These are phyloP conservation scores for Starmerella stellata DNA, from an alignment of 805 yeast genomes.

Conservation along the genomic window DNA sequence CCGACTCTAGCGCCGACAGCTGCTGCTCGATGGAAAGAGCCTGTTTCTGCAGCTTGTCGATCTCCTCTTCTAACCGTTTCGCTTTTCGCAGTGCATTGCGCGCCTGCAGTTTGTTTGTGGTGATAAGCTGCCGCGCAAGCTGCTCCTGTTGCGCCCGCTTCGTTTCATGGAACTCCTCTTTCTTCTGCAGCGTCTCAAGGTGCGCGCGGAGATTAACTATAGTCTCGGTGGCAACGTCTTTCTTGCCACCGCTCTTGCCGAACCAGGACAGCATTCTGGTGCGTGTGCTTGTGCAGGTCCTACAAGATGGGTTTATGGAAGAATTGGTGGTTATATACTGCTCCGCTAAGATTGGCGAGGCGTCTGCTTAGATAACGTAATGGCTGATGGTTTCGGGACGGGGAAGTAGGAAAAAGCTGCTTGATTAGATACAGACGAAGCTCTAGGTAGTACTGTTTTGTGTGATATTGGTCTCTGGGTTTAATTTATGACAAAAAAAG, in stretches of 20 bases:
- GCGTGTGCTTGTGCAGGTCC: no score
- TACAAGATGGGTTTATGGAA: no score
- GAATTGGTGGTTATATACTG: background rate
- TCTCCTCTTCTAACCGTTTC: slow-evolving; percentile 60
- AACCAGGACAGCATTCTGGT: slow-evolving; percentile 16
- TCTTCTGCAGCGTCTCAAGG: slow-evolving; percentile 68
- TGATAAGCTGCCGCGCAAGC: slow-evolving; percentile 59
- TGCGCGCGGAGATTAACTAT: slow-evolving; percentile 80
- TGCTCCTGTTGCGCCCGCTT: slow-evolving; percentile 70
- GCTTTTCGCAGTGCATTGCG: slow-evolving; percentile 74
- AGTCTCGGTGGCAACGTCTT: slow-evolving; percentile 82
- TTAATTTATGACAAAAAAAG: no score
- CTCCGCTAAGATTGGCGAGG: background rate
- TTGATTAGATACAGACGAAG: no score
- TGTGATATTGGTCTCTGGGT: no score
- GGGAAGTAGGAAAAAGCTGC: background rate
- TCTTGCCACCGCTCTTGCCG: slow-evolving; percentile 51
- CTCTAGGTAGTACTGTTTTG: no score
- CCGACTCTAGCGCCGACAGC: slow-evolving; percentile 76
- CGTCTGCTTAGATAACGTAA: background rate
- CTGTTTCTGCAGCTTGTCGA: slow-evolving; percentile 68
- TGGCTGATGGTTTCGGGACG: background rate
- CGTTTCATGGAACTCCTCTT: slow-evolving; percentile 59
- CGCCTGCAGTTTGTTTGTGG: slow-evolving; percentile 58
- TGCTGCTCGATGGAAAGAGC: slow-evolving; percentile 81